Conservation (phyloP, 164 flowering plant species). For the Sedum album region DNA sequence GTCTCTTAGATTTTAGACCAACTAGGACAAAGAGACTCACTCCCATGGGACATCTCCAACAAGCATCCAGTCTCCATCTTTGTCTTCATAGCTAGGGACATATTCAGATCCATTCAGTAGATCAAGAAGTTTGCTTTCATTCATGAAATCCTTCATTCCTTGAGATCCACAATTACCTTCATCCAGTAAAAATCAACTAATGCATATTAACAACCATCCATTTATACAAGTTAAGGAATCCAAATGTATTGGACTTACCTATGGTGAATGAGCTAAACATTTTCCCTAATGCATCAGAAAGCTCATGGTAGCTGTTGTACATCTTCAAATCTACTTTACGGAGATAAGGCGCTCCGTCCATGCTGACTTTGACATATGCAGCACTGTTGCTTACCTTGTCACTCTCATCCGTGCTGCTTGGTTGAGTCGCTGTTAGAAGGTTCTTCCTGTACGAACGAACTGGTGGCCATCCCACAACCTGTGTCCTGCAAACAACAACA, state of each 20-base stretch:
- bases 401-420: slow-evolving; percentile 27
- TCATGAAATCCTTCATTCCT: slow-evolving; percentile 42
- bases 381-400: slow-evolving; percentile 27
- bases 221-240: not conserved
- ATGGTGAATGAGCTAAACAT: slow-evolving; percentile 80
- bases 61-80: not conserved
- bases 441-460: slow-evolving; percentile 69
- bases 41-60: not conserved
- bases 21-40: slow-evolving; percentile 11
- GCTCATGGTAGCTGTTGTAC: not conserved
- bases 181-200: not conserved
- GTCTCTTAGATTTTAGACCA: not conserved
- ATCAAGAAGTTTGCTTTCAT: slow-evolving; percentile 39
- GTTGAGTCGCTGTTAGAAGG: slow-evolving; percentile 35
- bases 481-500: slow-evolving; percentile 49
- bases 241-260: slow-evolving; percentile 25
- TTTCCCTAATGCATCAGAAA: slow-evolving; percentile 50
- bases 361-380: slow-evolving; percentile 70
- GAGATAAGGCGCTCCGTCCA: slow-evolving; percentile 69
- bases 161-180: slow-evolving; percentile 27
- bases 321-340: not conserved
- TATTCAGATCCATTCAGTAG: slow-evolving; percentile 36
- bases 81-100: slow-evolving; percentile 32
- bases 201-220: not conserved
- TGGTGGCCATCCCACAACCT: slow-evolving; percentile 89